Evolutionary conservation across 306 rosid species (phyloP), one percentile per base, ranked within the genome.

Genomic region (Dryas alaskensis): DNA sequence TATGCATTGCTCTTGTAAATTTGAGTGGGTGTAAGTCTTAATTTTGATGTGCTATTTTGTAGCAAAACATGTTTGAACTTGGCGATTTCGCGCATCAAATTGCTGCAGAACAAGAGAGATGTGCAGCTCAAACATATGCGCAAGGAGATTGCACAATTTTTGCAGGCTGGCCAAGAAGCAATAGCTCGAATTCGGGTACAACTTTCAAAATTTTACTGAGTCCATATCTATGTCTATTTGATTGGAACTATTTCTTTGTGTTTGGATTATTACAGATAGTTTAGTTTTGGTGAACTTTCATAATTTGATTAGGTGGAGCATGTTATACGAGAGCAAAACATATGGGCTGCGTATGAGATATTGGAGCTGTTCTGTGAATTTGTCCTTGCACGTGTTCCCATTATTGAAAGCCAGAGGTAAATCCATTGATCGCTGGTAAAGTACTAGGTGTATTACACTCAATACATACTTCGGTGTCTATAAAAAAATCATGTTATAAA

Each of bases 21-120:
- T 79, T 44, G 13, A 42, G 46, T 3, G 67, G 68, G n/a, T 59
- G 43, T 19, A 67, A 67, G 25, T 48, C 61, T 44, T 76, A 27
- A 67, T 74, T 11, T 69, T 60, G 16, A n/a, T 52, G 66, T 64
- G 31, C 65, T 73, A 22, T 69, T 86, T 79, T 78, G 82, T 75
- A 94, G 99, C 84, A 94, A 92, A 92, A 94, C 99, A 76, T 83
- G 93, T 77, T 81, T 94, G 85, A 87, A 77, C 60, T 81, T 94
- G 84, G 84, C 93, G 0, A 88, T 92, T 67, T 88, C 99, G 40
- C 98, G 99, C 65, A 92, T 94, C 67, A 94, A 92, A 78, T 81
- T 94, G 89, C 82, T 94, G 84, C 97, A 94, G 76, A 94, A 92
- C 88, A 94, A 92, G 90, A 87, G 99, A 83, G 99, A 92, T 67